Evolutionary conservation across 352 stramenopile species (phyloP), one percentile per base, ranked within the genome.

Genomic region (Globisporangium solare): DNA sequence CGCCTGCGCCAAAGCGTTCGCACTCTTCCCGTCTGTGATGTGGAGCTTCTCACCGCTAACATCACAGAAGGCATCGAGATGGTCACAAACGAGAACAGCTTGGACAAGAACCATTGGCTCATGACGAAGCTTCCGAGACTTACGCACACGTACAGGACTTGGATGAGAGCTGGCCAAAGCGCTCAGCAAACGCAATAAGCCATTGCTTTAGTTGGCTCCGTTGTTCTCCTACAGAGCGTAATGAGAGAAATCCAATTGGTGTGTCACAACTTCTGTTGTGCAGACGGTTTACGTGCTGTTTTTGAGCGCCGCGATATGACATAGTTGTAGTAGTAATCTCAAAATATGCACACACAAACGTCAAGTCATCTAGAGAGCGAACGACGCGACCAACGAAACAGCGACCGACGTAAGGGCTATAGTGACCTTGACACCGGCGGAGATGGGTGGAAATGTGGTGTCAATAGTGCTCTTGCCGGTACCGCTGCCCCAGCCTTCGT

Each of bases 131-230:
- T 54, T 54, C 20, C 64, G 54, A 0, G 63, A 17, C 45, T n/a
- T n/a, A 80, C 74, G 2, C 76, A 85, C 8, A 85, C 69, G 46
- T 78, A 77, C 3, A 89, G 43, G 17, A 83, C 76, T 27, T 86
- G 65, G 0, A 68, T 80, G 7, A 89, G 60, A 5, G 74, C 74
- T 14, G 74, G 54, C 5, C 71, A 60, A 3, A 89, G 47, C 1
- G 64, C 51, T 6, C 45, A 11, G 68, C 76, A 39, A 88, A 83
- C 1, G 88, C 70, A 27, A 89, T 88, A 21, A 89, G 58, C 3
- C 88, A 54, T 43, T 84, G 79, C 56, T 89, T 76, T 0, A 89
- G 67, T 31, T 88, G 73, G 48, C 71, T 84, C 7, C 73, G n/a
- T n/a, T n/a, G n/a, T n/a, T n/a, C n/a, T n/a, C n/a, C n/a, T n/a